Conservation (phyloP, 148 eudicot species). For the Limonium bicolor region DNA sequence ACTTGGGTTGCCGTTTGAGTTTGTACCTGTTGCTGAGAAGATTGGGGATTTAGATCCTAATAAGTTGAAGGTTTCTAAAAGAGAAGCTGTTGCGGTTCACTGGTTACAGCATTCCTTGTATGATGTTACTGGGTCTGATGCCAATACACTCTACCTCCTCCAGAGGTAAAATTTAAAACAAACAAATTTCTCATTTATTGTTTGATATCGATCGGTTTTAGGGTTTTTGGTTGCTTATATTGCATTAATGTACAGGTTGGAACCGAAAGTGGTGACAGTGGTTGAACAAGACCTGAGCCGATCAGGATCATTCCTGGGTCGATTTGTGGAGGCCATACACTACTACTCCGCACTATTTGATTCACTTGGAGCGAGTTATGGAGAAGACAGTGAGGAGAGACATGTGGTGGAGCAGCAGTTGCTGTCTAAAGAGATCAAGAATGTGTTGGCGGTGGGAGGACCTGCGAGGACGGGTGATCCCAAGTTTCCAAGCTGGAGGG, state of each 20-base stretch:
- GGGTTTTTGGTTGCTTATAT: no score
- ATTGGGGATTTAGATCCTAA: conserved; percentile 63
- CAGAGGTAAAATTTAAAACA: conserved; percentile 51
- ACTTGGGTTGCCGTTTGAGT: conserved; percentile 79
- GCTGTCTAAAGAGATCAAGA: conserved; percentile 70
- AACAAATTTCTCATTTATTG: background rate
- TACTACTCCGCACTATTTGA: conserved; percentile 95
- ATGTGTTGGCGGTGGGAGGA: conserved; percentile 71
- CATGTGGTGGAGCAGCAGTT: conserved; percentile 92
- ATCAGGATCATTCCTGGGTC: conserved; percentile 68
- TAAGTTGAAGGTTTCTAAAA: conserved; percentile 52
- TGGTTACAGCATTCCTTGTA: conserved; percentile 95
- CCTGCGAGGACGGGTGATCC: conserved; percentile 61
- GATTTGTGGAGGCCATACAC: conserved; percentile 96
- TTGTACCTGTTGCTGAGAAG: conserved; percentile 61
- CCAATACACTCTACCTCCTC: conserved; percentile 60
- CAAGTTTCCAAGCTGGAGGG: conserved; percentile 81
- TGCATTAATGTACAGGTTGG: conserved; percentile 43
- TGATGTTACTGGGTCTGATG: conserved; percentile 85
- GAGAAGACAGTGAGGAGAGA: conserved; percentile 87
- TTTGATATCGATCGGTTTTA: background rate
- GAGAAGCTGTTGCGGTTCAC: conserved; percentile 89
- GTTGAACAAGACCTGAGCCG: conserved; percentile 96
- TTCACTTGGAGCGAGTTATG: conserved; percentile 84
- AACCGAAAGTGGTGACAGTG: conserved; percentile 88